Evolutionary conservation across 305 asterid species (phyloP).

Genomic region (Rubia peregrina): DNA sequence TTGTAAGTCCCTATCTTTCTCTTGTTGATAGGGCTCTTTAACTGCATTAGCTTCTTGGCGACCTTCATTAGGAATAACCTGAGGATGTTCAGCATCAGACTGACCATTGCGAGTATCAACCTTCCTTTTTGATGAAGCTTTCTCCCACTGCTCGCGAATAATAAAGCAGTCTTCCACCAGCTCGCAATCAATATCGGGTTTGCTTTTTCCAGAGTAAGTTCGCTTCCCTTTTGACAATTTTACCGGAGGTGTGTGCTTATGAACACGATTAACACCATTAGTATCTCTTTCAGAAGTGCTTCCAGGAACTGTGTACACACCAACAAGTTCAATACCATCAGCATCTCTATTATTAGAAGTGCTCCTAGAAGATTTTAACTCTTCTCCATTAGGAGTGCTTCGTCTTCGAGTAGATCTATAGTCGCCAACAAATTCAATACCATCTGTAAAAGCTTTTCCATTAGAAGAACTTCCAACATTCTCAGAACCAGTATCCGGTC

Average conservation of each 20-base stretch:
- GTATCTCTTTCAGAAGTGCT: neutral
- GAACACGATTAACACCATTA: constrained; percentile 10
- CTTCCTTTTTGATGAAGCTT: constrained; percentile 55
- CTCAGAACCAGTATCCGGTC: constrained; percentile 22
- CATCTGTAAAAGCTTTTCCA: neutral
- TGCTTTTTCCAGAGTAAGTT: constrained; percentile 66
- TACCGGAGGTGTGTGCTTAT: constrained; percentile 49
- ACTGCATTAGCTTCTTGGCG: constrained; percentile 23
- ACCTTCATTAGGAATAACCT: constrained; percentile 16
- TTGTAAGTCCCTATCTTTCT: constrained; percentile 20
- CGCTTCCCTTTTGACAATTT: constrained; percentile 80
- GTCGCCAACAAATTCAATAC: no score
- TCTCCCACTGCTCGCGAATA: constrained; percentile 74
- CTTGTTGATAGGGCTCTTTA: constrained; percentile 19
- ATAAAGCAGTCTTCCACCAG: constrained; percentile 67
- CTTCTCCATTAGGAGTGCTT: neutral
- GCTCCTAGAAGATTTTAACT: neutral
- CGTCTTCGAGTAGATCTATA: neutral
- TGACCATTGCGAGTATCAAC: constrained; percentile 28
- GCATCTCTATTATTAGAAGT: neutral
- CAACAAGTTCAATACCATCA: neutral
- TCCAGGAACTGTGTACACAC: neutral
- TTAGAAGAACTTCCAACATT: constrained; percentile 24
- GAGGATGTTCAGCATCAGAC: constrained; percentile 28
- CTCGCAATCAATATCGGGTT: constrained; percentile 58